Conservation (phyloP, 441 rosid genomes). For the Croton setiger region DNA sequence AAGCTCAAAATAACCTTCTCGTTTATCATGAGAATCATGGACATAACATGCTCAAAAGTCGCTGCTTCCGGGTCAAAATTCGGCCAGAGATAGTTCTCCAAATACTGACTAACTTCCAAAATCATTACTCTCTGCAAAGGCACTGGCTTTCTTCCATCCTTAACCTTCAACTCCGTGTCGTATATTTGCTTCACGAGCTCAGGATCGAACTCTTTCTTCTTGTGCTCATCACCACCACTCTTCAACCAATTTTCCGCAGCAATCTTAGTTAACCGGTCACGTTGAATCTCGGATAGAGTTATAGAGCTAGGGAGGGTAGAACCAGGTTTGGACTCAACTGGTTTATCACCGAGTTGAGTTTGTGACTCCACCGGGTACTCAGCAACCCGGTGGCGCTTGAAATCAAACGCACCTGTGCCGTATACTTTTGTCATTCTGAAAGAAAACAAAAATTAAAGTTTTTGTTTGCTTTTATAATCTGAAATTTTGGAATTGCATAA, state of each 20-base stretch:
- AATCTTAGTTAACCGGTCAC: conserved; percentile 75
- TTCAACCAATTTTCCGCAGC: conserved; percentile 83
- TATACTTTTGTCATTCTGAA: conserved; percentile 72
- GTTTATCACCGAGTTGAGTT: conserved; percentile 42
- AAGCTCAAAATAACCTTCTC: conserved; percentile 62
- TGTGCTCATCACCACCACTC: conserved; percentile 28
- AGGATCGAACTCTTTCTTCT: conserved; percentile 51
- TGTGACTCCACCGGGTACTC: conserved; percentile 82
- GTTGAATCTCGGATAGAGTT: conserved; percentile 87
- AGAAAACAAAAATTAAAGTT: neutral
- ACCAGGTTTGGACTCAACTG: conserved; percentile 66
- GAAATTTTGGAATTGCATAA: neutral
- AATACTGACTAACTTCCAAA: conserved; percentile 91
- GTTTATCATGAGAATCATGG: conserved; percentile 95
- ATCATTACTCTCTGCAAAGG: conserved; percentile 95
- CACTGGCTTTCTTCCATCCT: conserved; percentile 74
- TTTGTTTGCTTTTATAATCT: neutral
- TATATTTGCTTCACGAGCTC: conserved; percentile 85
- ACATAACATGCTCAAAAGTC: conserved; percentile 93
- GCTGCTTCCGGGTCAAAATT: conserved; percentile 80
- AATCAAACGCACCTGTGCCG: conserved; percentile 93
- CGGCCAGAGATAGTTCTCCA: conserved; percentile 98
- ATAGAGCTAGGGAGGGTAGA: conserved; percentile 71
- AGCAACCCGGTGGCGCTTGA: conserved; percentile 98
- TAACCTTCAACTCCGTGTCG: conserved; percentile 70